phyloP scores from a whole-genome alignment of 164 flowering plant genomes.

The Cinnamomum chago region DNA sequence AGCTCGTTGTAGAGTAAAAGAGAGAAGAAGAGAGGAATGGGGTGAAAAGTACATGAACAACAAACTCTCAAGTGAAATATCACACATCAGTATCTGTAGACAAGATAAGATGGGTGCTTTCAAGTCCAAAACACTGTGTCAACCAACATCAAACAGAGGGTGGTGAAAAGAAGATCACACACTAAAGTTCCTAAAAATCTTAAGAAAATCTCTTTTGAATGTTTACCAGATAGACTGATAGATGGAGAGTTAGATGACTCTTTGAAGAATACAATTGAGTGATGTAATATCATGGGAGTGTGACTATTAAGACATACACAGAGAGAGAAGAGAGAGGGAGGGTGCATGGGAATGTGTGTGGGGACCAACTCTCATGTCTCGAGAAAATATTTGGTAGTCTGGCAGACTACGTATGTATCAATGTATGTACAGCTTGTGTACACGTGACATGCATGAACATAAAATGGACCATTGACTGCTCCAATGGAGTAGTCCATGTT shows the following conservation, averaged over 20 bases:
- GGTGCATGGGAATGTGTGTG: slow-evolving; percentile 29
- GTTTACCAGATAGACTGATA: slow-evolving; percentile 4
- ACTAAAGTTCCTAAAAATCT: neutral
- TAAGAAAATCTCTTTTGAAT: neutral
- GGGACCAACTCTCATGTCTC: slow-evolving; percentile 21
- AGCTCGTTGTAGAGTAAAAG: slow-evolving; percentile 10
- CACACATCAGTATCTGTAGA: slow-evolving; percentile 69
- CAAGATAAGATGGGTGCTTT: slow-evolving; percentile 98
- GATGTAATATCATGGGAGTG: slow-evolving; percentile 40
- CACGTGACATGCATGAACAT: neutral
- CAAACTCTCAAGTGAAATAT: slow-evolving; percentile 51
- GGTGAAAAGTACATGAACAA: slow-evolving; percentile 54
- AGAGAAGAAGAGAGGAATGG: slow-evolving; percentile 28
- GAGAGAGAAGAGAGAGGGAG: slow-evolving; percentile 1
- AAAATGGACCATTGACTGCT: too few species aligned
- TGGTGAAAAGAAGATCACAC: slow-evolving; percentile 9
- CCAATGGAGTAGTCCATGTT: too few species aligned
- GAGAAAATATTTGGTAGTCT: neutral
- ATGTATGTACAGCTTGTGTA: neutral
- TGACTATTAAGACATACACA: slow-evolving; percentile 19
- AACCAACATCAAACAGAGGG: slow-evolving; percentile 46
- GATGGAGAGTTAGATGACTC: neutral
- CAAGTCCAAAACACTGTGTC: slow-evolving; percentile 75
- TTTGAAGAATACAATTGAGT: slow-evolving; percentile 24
- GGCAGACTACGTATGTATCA: neutral